A percentile compares a stretch with the other conserved stretches of the same genome.
Evolutionary conservation across 1,284 basidiomycete species (phyloP).

Genomic region (Mycosarcoma mackinlayi): DNA sequence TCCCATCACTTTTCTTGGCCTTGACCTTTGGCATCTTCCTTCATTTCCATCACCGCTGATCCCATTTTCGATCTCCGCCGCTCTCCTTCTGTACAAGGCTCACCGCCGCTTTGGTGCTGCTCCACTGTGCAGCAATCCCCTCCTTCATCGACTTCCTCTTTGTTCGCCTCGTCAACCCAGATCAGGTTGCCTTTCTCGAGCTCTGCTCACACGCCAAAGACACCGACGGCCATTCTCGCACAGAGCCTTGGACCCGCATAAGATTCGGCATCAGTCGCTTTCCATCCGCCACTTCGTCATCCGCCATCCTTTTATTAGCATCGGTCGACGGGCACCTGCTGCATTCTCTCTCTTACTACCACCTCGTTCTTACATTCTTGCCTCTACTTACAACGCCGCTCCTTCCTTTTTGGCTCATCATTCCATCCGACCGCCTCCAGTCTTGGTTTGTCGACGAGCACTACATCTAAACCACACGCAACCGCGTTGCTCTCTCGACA

Average conservation of each 20-base stretch:
- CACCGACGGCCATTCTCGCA: not conserved
- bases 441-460: not conserved
- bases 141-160: constrained; percentile 1
- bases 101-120: constrained; percentile 27
- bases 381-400: too few relatives aligned
- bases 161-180: not conserved
- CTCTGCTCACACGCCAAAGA: too few relatives aligned
- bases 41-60: constrained; percentile 32
- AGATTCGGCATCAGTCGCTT: not conserved
- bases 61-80: constrained; percentile 27
- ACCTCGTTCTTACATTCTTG: not conserved
- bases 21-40: not conserved
- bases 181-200: too few relatives aligned
- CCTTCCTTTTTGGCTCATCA: not conserved
- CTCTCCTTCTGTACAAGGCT: constrained; percentile 6
- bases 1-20: not conserved
- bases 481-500: not conserved
- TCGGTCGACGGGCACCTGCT: too few relatives aligned
- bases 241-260: not conserved
- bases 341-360: not conserved
- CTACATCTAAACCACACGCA: not conserved
- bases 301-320: not conserved
- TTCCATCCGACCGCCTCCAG: not conserved
- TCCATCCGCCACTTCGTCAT: constrained; percentile 1
- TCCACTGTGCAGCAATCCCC: too few relatives aligned